Conservation (phyloP, 768 basidiomycete species). For the Amanita inopinata region DNA sequence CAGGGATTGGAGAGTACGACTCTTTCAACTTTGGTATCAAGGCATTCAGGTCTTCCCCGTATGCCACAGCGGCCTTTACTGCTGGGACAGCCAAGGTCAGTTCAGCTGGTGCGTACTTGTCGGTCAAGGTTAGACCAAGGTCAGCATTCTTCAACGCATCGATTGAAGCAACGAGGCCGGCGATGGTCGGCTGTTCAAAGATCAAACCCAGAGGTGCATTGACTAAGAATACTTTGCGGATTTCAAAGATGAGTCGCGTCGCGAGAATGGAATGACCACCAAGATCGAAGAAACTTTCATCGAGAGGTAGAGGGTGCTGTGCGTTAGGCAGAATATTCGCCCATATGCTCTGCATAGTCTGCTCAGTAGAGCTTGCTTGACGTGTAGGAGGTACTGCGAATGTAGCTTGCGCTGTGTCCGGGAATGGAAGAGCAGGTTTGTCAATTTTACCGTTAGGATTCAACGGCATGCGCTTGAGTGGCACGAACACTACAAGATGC, state of each 20-base stretch:
- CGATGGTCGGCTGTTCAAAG: constrained; percentile 84
- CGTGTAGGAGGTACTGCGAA: constrained; percentile 26
- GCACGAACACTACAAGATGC: constrained; percentile 82
- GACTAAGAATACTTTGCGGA: constrained; percentile 85
- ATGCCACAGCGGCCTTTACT: constrained; percentile 30
- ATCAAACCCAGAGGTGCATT: constrained; percentile 87
- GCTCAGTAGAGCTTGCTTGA: constrained; percentile 58
- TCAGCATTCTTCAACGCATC: constrained; percentile 71
- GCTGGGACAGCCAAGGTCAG: constrained; percentile 10
- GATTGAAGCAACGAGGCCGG: constrained; percentile 64
- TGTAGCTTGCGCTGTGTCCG: constrained; percentile 76
- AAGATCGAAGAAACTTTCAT: constrained; percentile 97
- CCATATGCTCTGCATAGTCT: constrained; percentile 83
- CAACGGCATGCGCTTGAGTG: constrained; percentile 89
- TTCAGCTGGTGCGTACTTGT: constrained; percentile 18
- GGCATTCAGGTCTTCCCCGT: constrained; percentile 67
- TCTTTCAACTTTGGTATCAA: constrained; percentile 49
- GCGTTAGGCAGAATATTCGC: constrained; percentile 67
- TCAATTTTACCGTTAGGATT: constrained; percentile 99
- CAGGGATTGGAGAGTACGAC: constrained; percentile 51
- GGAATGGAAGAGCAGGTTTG: constrained; percentile 97
- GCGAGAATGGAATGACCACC: constrained; percentile 98
- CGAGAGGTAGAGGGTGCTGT: constrained; percentile 67
- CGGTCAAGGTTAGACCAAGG: constrained; percentile 64
- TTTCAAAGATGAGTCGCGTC: constrained; percentile 93